Conservation (phyloP, 1,284 basidiomycete species). For the Kwoniella shivajii region DNA sequence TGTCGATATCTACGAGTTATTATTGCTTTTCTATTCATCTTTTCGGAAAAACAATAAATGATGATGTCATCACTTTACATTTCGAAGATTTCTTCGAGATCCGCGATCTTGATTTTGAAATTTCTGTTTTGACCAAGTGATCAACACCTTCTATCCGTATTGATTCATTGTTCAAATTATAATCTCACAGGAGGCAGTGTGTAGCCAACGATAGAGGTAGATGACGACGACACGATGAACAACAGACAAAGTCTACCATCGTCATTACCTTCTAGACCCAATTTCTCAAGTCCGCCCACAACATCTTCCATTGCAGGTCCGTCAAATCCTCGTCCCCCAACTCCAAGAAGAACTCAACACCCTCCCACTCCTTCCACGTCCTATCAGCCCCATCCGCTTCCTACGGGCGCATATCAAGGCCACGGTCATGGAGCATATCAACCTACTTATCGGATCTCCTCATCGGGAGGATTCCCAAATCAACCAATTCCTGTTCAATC, state of each 20-base stretch:
- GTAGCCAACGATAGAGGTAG: too few relatives aligned
- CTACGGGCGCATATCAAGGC: neutral
- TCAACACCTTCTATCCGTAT: too few relatives aligned
- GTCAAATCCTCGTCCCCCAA: constrained; percentile 8
- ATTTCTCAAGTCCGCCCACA: constrained; percentile 3
- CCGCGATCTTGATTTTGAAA: too few relatives aligned
- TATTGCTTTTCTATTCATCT: too few relatives aligned
- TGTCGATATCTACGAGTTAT: too few relatives aligned
- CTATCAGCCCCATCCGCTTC: neutral
- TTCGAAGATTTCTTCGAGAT: too few relatives aligned
- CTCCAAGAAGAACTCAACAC: neutral
- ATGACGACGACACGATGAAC: constrained; percentile 11
- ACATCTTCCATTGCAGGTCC: constrained; percentile 4
- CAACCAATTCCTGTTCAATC: neutral
- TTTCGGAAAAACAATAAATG: too few relatives aligned
- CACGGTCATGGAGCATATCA: neutral
- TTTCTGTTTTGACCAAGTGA: too few relatives aligned
- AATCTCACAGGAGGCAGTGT: too few relatives aligned
- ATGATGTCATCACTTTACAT: too few relatives aligned
- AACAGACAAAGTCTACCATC: constrained; percentile 8
- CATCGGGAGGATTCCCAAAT: too few relatives aligned
- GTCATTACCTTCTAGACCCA: constrained; percentile 11
- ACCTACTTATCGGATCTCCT: neutral
- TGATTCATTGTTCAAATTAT: too few relatives aligned
- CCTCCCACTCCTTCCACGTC: neutral